phyloP scores from a whole-genome alignment of 495 filamentous ascomycete species.

The Penicillium antarcticum region DNA sequence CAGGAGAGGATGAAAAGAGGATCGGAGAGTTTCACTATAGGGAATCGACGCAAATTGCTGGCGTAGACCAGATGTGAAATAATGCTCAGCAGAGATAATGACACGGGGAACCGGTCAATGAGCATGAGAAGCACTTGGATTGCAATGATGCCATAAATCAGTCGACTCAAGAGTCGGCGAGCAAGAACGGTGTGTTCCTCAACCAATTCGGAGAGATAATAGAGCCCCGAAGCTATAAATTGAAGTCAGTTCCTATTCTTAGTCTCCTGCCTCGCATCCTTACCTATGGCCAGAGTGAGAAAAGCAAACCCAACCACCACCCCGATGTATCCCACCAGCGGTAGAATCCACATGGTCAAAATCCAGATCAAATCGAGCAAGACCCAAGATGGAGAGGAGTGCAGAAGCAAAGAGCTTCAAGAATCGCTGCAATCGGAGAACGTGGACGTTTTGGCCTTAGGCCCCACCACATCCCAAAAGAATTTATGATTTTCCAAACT shows the following conservation, averaged over 20 bases:
- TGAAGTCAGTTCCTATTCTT: slow-evolving; percentile 9
- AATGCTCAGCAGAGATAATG: slow-evolving; percentile 70
- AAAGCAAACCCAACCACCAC: slow-evolving; percentile 87
- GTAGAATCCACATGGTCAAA: slow-evolving; percentile 81
- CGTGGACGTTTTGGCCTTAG: slow-evolving; percentile 28
- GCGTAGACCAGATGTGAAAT: slow-evolving; percentile 82
- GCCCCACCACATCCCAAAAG: slow-evolving; percentile 17
- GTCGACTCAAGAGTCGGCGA: slow-evolving; percentile 73
- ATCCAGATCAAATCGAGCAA: background rate
- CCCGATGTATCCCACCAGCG: slow-evolving; percentile 84
- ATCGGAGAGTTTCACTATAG: slow-evolving; percentile 83
- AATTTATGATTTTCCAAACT: slow-evolving; percentile 5
- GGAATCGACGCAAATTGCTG: slow-evolving; percentile 84
- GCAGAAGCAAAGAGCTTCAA: background rate
- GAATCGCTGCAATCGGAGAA: slow-evolving; percentile 3
- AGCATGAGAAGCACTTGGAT: slow-evolving; percentile 71
- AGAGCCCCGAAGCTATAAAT: slow-evolving; percentile 79
- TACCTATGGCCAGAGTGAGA: slow-evolving; percentile 91
- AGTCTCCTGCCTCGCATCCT: background rate
- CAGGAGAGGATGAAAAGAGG: slow-evolving; percentile 86
- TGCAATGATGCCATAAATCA: slow-evolving; percentile 82
- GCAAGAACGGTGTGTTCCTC: slow-evolving; percentile 95
- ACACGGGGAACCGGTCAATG: slow-evolving; percentile 80
- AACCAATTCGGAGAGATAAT: slow-evolving; percentile 96
- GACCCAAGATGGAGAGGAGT: background rate